Percentiles rank a stretch among this genome's conserved stretches.
These are phyloP conservation scores for Populus alba DNA, from an alignment of 345 rosid species.

Conservation along the genomic window DNA sequence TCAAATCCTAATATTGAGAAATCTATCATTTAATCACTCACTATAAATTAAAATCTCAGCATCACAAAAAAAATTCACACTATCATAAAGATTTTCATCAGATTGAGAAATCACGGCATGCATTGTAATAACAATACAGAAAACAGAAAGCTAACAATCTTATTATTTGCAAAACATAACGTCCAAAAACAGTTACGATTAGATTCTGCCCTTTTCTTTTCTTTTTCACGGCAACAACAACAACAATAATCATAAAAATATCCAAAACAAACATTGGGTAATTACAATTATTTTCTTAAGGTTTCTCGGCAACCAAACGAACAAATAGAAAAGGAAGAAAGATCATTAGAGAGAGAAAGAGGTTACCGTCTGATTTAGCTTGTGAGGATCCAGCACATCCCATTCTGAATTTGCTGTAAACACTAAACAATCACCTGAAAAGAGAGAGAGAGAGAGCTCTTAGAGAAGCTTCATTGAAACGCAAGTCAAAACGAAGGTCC, in stretches of 20 bases:
- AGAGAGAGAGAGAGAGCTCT: not conserved
- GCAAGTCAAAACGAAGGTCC: conserved; percentile 26
- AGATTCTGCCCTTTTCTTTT: not conserved
- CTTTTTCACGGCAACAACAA: not conserved
- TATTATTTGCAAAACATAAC: not conserved
- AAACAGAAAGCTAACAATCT: not conserved
- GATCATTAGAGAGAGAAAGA: not conserved
- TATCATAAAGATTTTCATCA: not conserved
- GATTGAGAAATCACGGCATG: not conserved
- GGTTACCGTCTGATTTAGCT: conserved; percentile 56
- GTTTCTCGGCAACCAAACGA: conserved; percentile 1
- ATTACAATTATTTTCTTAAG: not conserved
- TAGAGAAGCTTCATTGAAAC: conserved; percentile 25
- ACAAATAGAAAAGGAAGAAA: not conserved
- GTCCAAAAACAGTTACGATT: not conserved
- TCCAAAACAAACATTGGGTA: not conserved
- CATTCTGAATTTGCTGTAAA: conserved; percentile 30
- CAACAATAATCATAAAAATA: not conserved
- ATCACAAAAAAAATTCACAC: not conserved
- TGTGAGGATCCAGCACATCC: conserved; percentile 83
- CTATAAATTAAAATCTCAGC: not conserved
- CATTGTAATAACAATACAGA: not conserved
- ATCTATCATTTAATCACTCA: not conserved
- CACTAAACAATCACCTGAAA: not conserved
- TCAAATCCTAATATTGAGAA: not conserved